Conservation (phyloP, 805 yeast species). For the Candida coleopterorum region DNA sequence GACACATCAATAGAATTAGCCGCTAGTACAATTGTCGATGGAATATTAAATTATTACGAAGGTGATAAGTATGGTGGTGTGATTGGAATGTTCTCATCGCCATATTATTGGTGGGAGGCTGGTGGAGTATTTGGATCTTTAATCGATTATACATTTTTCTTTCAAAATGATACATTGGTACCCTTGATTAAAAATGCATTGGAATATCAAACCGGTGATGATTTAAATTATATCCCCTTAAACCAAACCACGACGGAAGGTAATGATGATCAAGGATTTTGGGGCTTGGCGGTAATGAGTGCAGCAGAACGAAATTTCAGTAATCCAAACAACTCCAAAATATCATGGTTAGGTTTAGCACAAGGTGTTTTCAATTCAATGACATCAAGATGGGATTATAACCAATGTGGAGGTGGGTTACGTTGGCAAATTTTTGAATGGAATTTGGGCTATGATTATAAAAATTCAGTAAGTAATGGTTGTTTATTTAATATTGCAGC, state of each 20-base stretch:
- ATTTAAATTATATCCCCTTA: constrained; percentile 76
- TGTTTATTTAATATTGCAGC: constrained; percentile 43
- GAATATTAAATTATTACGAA: constrained; percentile 77
- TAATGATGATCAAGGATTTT: constrained; percentile 95
- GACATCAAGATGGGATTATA: constrained; percentile 40
- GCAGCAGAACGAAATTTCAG: constrained; percentile 89
- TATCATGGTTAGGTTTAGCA: constrained; percentile 36
- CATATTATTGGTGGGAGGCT: constrained; percentile 99
- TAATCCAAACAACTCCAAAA: constrained; percentile 35
- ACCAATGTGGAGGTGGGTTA: constrained; percentile 37
- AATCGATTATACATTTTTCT: constrained; percentile 70
- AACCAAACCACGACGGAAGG: constrained; percentile 93
- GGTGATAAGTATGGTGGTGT: constrained; percentile 68
- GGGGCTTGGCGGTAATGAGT: constrained; percentile 91
- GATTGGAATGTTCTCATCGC: constrained; percentile 80
- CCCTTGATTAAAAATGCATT: constrained; percentile 56
- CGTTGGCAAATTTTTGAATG: constrained; percentile 48
- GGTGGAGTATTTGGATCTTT: constrained; percentile 93
- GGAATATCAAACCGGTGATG: constrained; percentile 59
- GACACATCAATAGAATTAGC: constrained; percentile 48
- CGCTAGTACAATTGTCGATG: constrained; percentile 56
- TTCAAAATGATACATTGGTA: constrained; percentile 66
- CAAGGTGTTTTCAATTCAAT: constrained; percentile 43
- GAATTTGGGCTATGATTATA: constrained; percentile 44
- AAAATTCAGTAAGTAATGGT: constrained; percentile 42